These are phyloP conservation scores for Xanthoceras sorbifolium DNA, from an alignment of 345 rosid genomes.

Conservation along the genomic window DNA sequence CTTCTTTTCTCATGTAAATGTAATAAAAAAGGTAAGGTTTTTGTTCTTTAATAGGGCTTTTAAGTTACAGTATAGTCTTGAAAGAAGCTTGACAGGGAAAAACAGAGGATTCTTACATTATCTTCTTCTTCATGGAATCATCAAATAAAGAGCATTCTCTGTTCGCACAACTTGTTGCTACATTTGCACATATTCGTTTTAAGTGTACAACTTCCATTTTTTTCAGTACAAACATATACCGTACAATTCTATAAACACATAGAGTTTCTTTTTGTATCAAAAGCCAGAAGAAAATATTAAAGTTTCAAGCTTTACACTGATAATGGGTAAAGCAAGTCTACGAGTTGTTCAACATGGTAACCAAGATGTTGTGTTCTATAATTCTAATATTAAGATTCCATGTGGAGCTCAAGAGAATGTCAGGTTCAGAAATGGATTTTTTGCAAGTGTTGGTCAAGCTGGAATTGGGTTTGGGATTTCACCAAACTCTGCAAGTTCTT, in stretches of 20 bases:
- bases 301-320: conserved; percentile 6
- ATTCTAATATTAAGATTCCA: conserved; percentile 13
- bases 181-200: conserved; percentile 17
- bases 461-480: conserved; percentile 8
- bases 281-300: background rate
- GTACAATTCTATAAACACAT: background rate
- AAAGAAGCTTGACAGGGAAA: background rate
- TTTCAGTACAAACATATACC: background rate
- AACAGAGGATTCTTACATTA: background rate
- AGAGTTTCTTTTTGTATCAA: background rate
- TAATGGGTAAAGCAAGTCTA: conserved; percentile 13
- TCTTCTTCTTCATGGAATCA: background rate
- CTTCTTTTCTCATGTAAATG: background rate
- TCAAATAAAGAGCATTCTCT: no score
- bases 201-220: background rate
- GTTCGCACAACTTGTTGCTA: background rate
- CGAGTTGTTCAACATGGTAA: conserved; percentile 1
- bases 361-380: conserved; percentile 11
- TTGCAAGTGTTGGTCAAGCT: conserved; percentile 14
- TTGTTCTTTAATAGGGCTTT: background rate
- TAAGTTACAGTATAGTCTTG: background rate
- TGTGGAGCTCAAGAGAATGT: background rate
- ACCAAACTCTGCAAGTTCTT: background rate
- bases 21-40: no score
- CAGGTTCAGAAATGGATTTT: background rate